A percentile compares a stretch with the other conserved stretches of the same genome.
Conservation (phyloP, 345 rosid species). For the Brassica rapa region DNA sequence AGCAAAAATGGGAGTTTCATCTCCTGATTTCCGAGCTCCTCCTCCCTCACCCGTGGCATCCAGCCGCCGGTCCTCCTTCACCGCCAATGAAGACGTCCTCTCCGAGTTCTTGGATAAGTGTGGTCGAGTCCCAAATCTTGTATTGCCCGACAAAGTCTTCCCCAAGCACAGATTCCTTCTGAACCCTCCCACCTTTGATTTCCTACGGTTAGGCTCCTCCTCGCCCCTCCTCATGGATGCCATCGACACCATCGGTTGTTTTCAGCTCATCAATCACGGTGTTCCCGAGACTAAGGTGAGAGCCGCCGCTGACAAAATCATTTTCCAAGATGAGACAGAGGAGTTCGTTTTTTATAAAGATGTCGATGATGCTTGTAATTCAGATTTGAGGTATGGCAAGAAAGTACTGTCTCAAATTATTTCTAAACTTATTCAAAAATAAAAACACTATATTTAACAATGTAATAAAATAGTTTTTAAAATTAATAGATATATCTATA, state of each 20-base stretch:
- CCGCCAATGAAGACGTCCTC: conserved; percentile 73
- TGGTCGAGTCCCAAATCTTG: conserved; percentile 72
- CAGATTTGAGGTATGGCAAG: conserved; percentile 32
- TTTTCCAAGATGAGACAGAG: conserved; percentile 44
- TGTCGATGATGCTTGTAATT: not conserved
- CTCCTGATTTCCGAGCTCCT: conserved; percentile 80
- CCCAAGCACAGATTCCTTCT: conserved; percentile 65
- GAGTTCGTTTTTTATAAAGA: conserved; percentile 40
- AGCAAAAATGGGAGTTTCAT: conserved; percentile 49
- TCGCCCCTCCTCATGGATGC: conserved; percentile 53
- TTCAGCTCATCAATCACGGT: conserved; percentile 73
- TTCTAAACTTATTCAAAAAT: too few relatives aligned
- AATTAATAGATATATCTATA: too few relatives aligned
- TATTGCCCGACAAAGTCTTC: conserved; percentile 75
- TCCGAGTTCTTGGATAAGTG: conserved; percentile 75
- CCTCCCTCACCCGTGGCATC: conserved; percentile 90
- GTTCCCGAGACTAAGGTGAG: conserved; percentile 47
- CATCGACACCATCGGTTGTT: conserved; percentile 65
- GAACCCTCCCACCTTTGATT: conserved; percentile 66
- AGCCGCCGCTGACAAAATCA: conserved; percentile 39
- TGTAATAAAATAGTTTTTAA: too few relatives aligned
- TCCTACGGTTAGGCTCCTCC: conserved; percentile 39
- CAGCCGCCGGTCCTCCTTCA: conserved; percentile 70
- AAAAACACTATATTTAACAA: too few relatives aligned
- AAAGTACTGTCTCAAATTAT: not conserved